These are phyloP conservation scores for Aspergillus diversus DNA, from an alignment of 495 filamentous ascomycete genomes.

Conservation along the genomic window DNA sequence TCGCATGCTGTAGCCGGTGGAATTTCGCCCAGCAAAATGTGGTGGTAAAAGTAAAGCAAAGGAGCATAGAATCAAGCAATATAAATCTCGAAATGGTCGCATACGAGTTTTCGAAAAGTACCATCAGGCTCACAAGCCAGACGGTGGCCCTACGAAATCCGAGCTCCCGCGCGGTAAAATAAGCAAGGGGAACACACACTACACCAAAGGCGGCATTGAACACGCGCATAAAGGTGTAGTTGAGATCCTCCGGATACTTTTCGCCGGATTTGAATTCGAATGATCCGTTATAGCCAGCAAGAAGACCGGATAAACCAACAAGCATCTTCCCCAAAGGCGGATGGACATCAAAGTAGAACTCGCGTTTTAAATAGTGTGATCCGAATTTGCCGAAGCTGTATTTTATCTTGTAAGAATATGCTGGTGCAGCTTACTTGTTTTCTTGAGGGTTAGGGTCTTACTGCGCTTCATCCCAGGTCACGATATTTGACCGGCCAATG, in stretches of 20 bases:
- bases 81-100: slow-evolving; percentile 98
- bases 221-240: slow-evolving; percentile 98
- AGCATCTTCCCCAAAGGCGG: slow-evolving; percentile 98
- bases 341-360: slow-evolving; percentile 99
- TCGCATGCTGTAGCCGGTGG: slow-evolving; percentile 78
- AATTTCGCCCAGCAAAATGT: slow-evolving; percentile 96
- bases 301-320: slow-evolving; percentile 90
- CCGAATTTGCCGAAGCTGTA: slow-evolving; percentile 97
- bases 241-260: slow-evolving; percentile 86
- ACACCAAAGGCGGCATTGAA: slow-evolving; percentile 97
- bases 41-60: slow-evolving; percentile 97
- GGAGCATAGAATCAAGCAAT: slow-evolving; percentile 94
- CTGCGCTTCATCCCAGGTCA: slow-evolving; percentile 99
- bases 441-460: slow-evolving; percentile 50
- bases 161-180: slow-evolving; percentile 89
- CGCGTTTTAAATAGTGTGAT: slow-evolving; percentile 96
- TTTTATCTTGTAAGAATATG: slow-evolving; percentile 28
- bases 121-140: slow-evolving; percentile 95
- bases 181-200: slow-evolving; percentile 89
- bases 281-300: slow-evolving; percentile 97
- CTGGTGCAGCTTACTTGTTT: slow-evolving; percentile 11
- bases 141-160: slow-evolving; percentile 83
- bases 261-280: slow-evolving; percentile 99
- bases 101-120: slow-evolving; percentile 97
- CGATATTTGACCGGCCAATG: slow-evolving; percentile 92